A percentile compares a stretch with the other conserved stretches of the same genome.
Conservation (phyloP, 371 early-diverging fungal species). For the Dinochytrium kinnereticum region DNA sequence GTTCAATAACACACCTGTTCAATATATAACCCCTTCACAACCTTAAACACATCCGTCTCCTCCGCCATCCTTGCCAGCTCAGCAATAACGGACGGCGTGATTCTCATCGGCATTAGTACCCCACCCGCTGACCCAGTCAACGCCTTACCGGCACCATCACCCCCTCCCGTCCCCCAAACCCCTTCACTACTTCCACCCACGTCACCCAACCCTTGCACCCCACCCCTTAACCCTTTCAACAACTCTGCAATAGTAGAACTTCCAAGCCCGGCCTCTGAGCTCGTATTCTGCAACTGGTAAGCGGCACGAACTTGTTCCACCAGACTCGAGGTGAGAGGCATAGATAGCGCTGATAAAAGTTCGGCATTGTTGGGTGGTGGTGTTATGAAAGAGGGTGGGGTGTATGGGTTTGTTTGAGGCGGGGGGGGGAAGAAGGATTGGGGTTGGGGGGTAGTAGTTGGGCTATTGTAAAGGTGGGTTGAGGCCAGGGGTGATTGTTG, state of each 20-base stretch:
- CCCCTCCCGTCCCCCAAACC: background rate
- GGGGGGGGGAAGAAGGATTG: background rate
- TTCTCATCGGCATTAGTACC: background rate
- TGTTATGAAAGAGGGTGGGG: background rate
- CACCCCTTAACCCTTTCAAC: background rate
- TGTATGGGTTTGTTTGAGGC: background rate
- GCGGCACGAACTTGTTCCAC: constrained; percentile 15
- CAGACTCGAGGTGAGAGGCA: constrained; percentile 1
- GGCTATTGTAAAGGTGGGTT: background rate
- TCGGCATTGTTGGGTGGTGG: background rate
- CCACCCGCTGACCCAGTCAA: background rate
- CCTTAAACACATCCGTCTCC: background rate
- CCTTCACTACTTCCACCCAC: background rate
- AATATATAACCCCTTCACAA: background rate
- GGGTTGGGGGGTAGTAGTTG: background rate
- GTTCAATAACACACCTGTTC: background rate
- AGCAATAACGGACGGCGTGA: background rate
- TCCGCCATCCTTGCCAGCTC: constrained; percentile 13
- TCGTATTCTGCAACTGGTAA: background rate
- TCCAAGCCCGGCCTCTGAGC: background rate
- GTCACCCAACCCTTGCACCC: background rate
- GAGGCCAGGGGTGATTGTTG: too few species aligned
- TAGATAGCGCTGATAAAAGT: background rate
- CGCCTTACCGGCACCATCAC: background rate
- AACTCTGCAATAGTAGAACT: background rate